Conservation (phyloP, 257 asterid genomes). For the Mentha longifolia region DNA sequence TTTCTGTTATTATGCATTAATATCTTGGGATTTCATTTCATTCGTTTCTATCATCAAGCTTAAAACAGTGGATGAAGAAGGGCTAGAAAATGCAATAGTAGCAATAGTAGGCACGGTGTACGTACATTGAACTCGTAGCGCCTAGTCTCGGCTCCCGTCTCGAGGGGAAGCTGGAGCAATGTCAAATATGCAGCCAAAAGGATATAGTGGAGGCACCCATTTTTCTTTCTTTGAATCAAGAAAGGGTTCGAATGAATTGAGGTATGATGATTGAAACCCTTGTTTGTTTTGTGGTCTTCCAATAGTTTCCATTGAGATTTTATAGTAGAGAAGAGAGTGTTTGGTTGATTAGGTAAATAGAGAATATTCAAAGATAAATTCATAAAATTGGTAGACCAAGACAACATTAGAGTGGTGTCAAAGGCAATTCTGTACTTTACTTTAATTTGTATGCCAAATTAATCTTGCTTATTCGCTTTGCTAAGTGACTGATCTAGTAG, state of each 20-base stretch:
- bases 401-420: slow-evolving; percentile 62
- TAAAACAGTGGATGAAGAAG: too few relatives aligned
- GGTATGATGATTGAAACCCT: not conserved
- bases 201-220: slow-evolving; percentile 42
- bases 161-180: slow-evolving; percentile 32
- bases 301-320: not conserved
- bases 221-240: too few relatives aligned
- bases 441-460: slow-evolving; percentile 22
- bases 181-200: too few relatives aligned
- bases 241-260: not conserved
- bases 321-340: not conserved
- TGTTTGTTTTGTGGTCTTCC: not conserved
- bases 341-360: not conserved
- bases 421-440: slow-evolving; percentile 42
- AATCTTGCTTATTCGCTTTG: not conserved
- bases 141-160: slow-evolving; percentile 43
- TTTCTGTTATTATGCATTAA: too few relatives aligned
- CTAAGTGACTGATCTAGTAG: not conserved
- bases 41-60: too few relatives aligned
- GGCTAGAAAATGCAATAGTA: too few relatives aligned
- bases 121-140: slow-evolving; percentile 55
- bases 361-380: not conserved
- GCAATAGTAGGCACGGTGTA: too few relatives aligned
- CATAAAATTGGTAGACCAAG: slow-evolving; percentile 27
- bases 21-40: too few relatives aligned